phyloP scores from a whole-genome alignment of 2,329 filamentous ascomycete species.

The Pseudopyrenochaeta lycopersici region DNA sequence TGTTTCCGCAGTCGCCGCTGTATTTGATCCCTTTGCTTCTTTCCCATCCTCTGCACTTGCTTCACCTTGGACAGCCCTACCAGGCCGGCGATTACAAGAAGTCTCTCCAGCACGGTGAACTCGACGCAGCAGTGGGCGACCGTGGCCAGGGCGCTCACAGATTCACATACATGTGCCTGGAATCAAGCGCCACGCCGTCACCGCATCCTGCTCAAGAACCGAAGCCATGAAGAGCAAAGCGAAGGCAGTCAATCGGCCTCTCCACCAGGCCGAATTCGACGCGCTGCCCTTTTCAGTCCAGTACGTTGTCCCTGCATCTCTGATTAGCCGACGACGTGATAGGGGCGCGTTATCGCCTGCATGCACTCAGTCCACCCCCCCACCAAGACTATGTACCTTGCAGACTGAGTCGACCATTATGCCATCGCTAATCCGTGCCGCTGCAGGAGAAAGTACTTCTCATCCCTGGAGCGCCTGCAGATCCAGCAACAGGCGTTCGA shows the following conservation, averaged over 20 bases:
- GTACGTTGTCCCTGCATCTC: slow-evolving; percentile 42
- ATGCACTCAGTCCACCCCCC: slow-evolving; percentile 34
- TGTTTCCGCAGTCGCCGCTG: slow-evolving; percentile 9
- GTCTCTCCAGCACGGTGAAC: slow-evolving; percentile 13
- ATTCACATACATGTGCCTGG: slow-evolving; percentile 18
- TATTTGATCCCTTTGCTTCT: slow-evolving; percentile 9
- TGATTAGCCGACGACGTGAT: slow-evolving; percentile 30
- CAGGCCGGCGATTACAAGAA: slow-evolving; percentile 15
- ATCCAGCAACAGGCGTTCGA: slow-evolving; percentile 63
- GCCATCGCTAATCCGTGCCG: slow-evolving; percentile 35
- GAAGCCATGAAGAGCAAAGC: slow-evolving; percentile 40
- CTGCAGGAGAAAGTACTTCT: slow-evolving; percentile 72
- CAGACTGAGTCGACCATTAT: slow-evolving; percentile 24
- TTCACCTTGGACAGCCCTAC: slow-evolving; percentile 15
- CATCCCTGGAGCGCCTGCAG: slow-evolving; percentile 73
- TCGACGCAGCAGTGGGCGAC: slow-evolving; percentile 20
- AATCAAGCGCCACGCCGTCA: slow-evolving; percentile 13
- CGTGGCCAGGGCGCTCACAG: slow-evolving; percentile 17
- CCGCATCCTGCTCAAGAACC: slow-evolving; percentile 17
- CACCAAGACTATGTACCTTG: slow-evolving; percentile 36
- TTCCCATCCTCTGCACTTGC: slow-evolving; percentile 2
- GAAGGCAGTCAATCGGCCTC: slow-evolving; percentile 29
- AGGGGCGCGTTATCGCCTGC: slow-evolving; percentile 34
- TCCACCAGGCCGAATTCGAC: slow-evolving; percentile 52
- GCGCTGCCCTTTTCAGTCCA: slow-evolving; percentile 54